Evolutionary conservation across 192 early-diverging fungal species (phyloP).

Genomic region (Lunasporangiospora selenospora): DNA sequence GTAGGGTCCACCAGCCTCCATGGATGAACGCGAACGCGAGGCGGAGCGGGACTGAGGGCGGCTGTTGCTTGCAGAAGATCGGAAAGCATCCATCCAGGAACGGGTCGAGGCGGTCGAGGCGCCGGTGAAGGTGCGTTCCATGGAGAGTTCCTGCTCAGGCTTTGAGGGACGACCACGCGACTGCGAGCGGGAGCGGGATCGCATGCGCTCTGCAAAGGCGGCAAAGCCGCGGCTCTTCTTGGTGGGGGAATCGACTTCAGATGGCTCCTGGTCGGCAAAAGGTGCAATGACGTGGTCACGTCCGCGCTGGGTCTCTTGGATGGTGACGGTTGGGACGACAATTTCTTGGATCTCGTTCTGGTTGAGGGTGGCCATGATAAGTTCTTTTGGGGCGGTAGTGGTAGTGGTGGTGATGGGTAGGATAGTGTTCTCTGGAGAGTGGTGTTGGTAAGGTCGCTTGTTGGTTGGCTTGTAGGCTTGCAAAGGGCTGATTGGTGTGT

Average conservation of each 20-base stretch:
- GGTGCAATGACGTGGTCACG: neutral
- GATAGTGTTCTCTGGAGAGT: neutral
- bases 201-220: slow-evolving; percentile 3
- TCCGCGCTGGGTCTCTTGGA: no score
- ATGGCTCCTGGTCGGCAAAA: neutral
- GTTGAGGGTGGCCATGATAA: neutral
- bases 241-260: no score
- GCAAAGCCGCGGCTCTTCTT: neutral
- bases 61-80: no score
- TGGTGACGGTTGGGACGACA: no score
- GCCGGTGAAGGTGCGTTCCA: slow-evolving; percentile 8
- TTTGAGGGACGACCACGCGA: slow-evolving; percentile 10
- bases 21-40: slow-evolving; percentile 1
- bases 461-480: neutral
- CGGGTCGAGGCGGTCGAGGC: slow-evolving; percentile 5
- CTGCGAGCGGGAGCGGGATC: neutral
- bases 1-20: slow-evolving; percentile 6
- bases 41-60: slow-evolving; percentile 11
- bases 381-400: no score
- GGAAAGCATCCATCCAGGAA: no score
- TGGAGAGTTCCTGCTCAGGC: slow-evolving; percentile 1
- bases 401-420: slow-evolving; percentile 6
- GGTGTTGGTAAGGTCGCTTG: slow-evolving; percentile 11
- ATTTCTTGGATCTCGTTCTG: slow-evolving; percentile 3
- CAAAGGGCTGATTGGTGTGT: neutral